These are phyloP conservation scores for Pelargonium exstipulatum DNA, from an alignment of 441 rosid species.

Conservation along the genomic window DNA sequence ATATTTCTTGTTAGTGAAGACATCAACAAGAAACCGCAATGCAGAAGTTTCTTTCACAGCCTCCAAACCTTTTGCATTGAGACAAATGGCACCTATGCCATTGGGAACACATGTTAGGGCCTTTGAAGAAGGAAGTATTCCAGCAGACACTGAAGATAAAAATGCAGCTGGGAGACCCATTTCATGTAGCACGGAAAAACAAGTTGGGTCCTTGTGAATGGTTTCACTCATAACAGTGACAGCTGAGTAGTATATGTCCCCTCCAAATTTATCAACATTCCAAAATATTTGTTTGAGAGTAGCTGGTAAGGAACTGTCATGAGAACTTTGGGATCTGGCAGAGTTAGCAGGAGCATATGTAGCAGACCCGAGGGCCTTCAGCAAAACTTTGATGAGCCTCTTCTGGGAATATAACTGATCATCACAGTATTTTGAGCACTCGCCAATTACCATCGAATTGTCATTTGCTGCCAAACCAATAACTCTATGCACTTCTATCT, in stretches of 20 bases:
- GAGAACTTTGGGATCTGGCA: constrained; percentile 58
- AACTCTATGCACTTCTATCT: constrained; percentile 79
- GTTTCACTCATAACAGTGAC: constrained; percentile 98
- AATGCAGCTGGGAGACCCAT: constrained; percentile 92
- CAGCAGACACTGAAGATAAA: constrained; percentile 79
- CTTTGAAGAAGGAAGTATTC: constrained; percentile 87
- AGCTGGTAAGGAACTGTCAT: constrained; percentile 73
- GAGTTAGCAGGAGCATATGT: constrained; percentile 80
- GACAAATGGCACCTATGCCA: constrained; percentile 96
- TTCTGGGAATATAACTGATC: constrained; percentile 66
- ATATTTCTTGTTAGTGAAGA: constrained; percentile 85
- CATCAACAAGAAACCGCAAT: constrained; percentile 68
- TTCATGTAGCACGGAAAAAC: constrained; percentile 71
- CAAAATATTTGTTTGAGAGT: constrained; percentile 72
- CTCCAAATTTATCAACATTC: constrained; percentile 86
- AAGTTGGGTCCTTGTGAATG: constrained; percentile 96
- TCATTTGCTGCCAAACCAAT: constrained; percentile 51
- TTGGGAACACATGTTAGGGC: constrained; percentile 92
- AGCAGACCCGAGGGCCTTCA: constrained; percentile 97
- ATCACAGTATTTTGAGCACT: constrained; percentile 49
- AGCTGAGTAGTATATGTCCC: constrained; percentile 89
- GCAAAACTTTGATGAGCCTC: constrained; percentile 86
- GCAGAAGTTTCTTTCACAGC: constrained; percentile 87
- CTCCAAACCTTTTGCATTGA: constrained; percentile 86
- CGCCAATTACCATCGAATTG: constrained; percentile 56